Conservation (phyloP, 495 filamentous ascomycete genomes). For the Aspergillus biplanus region DNA sequence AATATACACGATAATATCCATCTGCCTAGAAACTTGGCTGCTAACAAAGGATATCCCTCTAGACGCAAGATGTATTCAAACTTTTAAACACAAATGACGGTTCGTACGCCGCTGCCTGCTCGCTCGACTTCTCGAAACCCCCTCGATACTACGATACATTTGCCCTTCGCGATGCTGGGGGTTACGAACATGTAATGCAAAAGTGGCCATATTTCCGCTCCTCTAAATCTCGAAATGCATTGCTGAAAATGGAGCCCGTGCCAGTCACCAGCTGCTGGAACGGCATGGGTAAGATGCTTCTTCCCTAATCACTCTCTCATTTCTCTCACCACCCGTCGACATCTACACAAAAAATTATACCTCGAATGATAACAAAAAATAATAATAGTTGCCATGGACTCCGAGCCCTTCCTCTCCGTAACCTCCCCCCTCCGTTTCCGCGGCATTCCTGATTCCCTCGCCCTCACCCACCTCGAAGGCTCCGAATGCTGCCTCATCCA, state of each 20-base stretch:
- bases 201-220: conserved; percentile 82
- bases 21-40: neutral
- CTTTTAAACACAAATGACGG: conserved; percentile 75
- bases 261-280: conserved; percentile 85
- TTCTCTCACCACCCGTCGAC: neutral
- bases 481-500: conserved; percentile 87
- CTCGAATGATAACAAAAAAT: neutral
- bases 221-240: conserved; percentile 57
- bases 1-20: neutral
- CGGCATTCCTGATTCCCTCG: conserved; percentile 70
- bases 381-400: conserved; percentile 60
- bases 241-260: conserved; percentile 58
- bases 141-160: conserved; percentile 83
- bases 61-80: conserved; percentile 65
- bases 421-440: conserved; percentile 62
- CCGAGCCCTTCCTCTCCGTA: conserved; percentile 57
- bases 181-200: conserved; percentile 61
- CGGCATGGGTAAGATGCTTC: conserved; percentile 58
- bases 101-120: conserved; percentile 79
- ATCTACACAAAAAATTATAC: neutral
- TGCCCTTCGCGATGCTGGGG: conserved; percentile 72
- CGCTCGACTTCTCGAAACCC: conserved; percentile 73
- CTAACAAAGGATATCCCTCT: neutral
- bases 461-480: conserved; percentile 69
- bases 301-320: neutral